Percentiles rank a stretch among this genome's conserved stretches.
phyloP scores from a whole-genome alignment of 2,329 filamentous ascomycete genomes.

The Ophiosphaerella narmari region DNA sequence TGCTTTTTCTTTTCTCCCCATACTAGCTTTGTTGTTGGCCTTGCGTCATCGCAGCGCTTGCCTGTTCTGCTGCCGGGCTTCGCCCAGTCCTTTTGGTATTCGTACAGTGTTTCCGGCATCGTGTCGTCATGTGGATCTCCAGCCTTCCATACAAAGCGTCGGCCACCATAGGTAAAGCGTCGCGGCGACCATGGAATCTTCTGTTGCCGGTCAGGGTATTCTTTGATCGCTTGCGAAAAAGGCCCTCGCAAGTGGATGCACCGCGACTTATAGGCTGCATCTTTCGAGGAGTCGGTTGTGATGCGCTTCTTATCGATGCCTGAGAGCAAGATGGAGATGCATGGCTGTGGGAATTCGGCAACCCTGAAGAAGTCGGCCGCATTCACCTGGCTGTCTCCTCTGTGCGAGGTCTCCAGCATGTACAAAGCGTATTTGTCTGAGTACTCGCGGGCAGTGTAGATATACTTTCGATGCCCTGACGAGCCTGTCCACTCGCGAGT shows the following conservation, averaged over 20 bases:
- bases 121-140: conserved; percentile 54
- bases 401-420: conserved; percentile 40
- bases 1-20: conserved; percentile 46
- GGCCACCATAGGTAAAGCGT: conserved; percentile 44
- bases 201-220: conserved; percentile 43
- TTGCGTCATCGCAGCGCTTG: conserved; percentile 42
- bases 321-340: conserved; percentile 41
- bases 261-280: conserved; percentile 43
- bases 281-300: conserved; percentile 25
- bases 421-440: conserved; percentile 44
- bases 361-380: conserved; percentile 43
- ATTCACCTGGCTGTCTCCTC: conserved; percentile 40
- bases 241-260: conserved; percentile 41
- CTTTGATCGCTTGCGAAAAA: conserved; percentile 40
- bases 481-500: conserved; percentile 44
- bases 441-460: conserved; percentile 44
- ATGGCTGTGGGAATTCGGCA: conserved; percentile 39
- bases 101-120: conserved; percentile 46
- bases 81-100: conserved; percentile 40
- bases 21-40: conserved; percentile 32
- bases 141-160: conserved; percentile 50
- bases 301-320: conserved; percentile 40
- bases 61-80: conserved; percentile 44
- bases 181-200: conserved; percentile 47
- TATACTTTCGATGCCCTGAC: conserved; percentile 40